phyloP scores from a whole-genome alignment of 495 filamentous ascomycete genomes.

The Tetracladium setigerum region DNA sequence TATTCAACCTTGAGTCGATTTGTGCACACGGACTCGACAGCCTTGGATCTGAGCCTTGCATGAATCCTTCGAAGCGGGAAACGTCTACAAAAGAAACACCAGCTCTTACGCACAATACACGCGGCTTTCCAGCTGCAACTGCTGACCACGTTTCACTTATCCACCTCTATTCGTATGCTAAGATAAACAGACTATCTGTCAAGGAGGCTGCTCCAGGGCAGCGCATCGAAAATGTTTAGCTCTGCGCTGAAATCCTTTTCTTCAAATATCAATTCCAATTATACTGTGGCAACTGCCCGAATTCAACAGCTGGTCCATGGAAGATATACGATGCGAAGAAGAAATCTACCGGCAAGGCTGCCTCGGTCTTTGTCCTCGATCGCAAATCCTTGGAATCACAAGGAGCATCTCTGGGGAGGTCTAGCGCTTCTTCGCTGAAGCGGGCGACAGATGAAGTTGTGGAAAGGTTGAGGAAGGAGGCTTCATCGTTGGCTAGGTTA shows the following conservation, averaged over 20 bases:
- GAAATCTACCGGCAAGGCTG: slow-evolving; percentile 79
- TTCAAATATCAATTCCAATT: slow-evolving; percentile 82
- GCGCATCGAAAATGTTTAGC: slow-evolving; percentile 62
- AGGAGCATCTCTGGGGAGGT: slow-evolving; percentile 37
- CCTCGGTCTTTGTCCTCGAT: slow-evolving; percentile 93
- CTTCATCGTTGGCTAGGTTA: slow-evolving; percentile 74
- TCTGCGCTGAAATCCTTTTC: slow-evolving; percentile 86
- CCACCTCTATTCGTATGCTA: slow-evolving; percentile 9
- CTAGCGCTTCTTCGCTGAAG: slow-evolving; percentile 61
- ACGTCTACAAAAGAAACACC: too few relatives aligned
- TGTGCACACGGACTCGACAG: too few relatives aligned
- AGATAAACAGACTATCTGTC: slow-evolving; percentile 19
- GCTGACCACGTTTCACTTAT: too few relatives aligned
- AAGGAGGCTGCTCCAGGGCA: neutral
- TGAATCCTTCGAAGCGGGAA: too few relatives aligned
- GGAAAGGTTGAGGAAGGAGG: slow-evolving; percentile 85
- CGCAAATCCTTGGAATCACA: slow-evolving; percentile 72
- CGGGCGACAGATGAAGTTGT: slow-evolving; percentile 80
- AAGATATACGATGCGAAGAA: slow-evolving; percentile 97
- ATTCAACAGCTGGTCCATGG: slow-evolving; percentile 80
- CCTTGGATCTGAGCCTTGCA: too few relatives aligned
- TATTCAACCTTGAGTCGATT: too few relatives aligned
- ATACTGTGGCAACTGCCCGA: slow-evolving; percentile 65
- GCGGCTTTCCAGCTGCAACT: too few relatives aligned
- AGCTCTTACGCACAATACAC: too few relatives aligned